A percentile compares a stretch with the other conserved stretches of the same genome.
These are phyloP conservation scores for Talaromyces sp. DNA, from an alignment of 2,329 filamentous ascomycete species.

Conservation along the genomic window DNA sequence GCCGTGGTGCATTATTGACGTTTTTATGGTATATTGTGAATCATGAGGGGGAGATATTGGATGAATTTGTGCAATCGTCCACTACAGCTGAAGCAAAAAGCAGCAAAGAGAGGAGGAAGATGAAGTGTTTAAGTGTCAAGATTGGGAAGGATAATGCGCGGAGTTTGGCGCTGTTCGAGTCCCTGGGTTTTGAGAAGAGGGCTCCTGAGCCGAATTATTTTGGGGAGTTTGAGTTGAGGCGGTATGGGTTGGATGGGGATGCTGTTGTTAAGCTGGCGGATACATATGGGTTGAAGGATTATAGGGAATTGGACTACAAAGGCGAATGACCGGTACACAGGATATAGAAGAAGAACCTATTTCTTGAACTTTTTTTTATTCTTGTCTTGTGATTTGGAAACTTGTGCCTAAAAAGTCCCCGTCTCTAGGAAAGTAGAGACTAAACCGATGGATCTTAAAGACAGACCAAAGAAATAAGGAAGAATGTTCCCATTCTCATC, in stretches of 20 bases:
- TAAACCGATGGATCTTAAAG: background rate
- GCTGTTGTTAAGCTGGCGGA: slow-evolving; percentile 31
- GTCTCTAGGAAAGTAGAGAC: slow-evolving; percentile 1
- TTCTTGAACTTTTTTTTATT: slow-evolving; percentile 19
- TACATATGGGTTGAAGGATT: slow-evolving; percentile 36
- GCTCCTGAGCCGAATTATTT: slow-evolving; percentile 61
- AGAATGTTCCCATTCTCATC: background rate
- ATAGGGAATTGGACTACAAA: slow-evolving; percentile 41
- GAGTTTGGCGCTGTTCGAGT: slow-evolving; percentile 62
- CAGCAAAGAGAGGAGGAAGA: slow-evolving; percentile 14
- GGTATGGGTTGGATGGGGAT: slow-evolving; percentile 31
- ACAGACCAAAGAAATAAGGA: background rate
- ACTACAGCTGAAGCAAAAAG: slow-evolving; percentile 19
- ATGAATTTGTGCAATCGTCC: slow-evolving; percentile 49
- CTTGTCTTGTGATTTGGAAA: slow-evolving; percentile 9
- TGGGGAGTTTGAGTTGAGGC: slow-evolving; percentile 63
- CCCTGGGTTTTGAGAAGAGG: slow-evolving; percentile 56
- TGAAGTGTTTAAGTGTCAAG: slow-evolving; percentile 58
- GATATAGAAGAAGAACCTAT: background rate
- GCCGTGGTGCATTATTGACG: slow-evolving; percentile 61
- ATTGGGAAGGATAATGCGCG: slow-evolving; percentile 57
- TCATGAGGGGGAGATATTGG: slow-evolving; percentile 56
- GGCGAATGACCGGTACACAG: background rate
- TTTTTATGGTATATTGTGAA: slow-evolving; percentile 68
- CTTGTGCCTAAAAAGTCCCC: background rate